Conservation (phyloP, 768 basidiomycete species). For the Dacryopinax primogenitus region DNA sequence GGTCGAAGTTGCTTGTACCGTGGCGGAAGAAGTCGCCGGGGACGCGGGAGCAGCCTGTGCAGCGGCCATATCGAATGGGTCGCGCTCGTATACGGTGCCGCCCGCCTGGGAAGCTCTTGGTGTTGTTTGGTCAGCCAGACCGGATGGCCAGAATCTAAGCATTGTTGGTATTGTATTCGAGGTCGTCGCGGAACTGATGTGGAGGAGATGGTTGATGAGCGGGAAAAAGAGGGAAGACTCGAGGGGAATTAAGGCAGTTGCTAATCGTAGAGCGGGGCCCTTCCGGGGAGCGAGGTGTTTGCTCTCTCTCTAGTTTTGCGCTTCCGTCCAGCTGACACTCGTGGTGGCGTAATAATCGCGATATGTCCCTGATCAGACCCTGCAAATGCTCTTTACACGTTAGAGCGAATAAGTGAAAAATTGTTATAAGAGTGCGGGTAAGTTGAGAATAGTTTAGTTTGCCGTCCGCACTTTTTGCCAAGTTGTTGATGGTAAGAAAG, state of each 20-base stretch:
- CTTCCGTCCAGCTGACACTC: slow-evolving; percentile 8
- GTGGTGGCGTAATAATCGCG: slow-evolving; percentile 6
- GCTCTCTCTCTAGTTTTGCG: no score
- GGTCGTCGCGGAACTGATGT: neutral
- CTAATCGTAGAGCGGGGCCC: neutral
- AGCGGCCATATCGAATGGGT: slow-evolving; percentile 45
- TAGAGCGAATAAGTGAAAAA: neutral
- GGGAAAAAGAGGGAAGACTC: neutral
- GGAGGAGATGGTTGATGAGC: neutral
- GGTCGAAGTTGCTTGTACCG: slow-evolving; percentile 4
- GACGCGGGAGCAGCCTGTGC: slow-evolving; percentile 20
- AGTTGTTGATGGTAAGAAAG: neutral
- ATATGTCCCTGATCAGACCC: slow-evolving; percentile 4
- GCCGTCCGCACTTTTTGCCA: no score
- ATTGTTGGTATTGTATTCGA: slow-evolving; percentile 27
- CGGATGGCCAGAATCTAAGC: slow-evolving; percentile 56
- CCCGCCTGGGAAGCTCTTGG: slow-evolving; percentile 39
- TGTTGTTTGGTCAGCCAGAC: slow-evolving; percentile 43
- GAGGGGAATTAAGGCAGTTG: slow-evolving; percentile 7
- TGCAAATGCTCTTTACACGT: neutral
- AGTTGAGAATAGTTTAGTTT: no score
- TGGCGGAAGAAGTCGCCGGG: slow-evolving; percentile 8
- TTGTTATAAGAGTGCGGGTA: no score
- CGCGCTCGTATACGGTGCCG: slow-evolving; percentile 30
- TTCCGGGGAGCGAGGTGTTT: neutral